Evolutionary conservation across 495 filamentous ascomycete species (phyloP).

Genomic region (Aspergillus steynii): DNA sequence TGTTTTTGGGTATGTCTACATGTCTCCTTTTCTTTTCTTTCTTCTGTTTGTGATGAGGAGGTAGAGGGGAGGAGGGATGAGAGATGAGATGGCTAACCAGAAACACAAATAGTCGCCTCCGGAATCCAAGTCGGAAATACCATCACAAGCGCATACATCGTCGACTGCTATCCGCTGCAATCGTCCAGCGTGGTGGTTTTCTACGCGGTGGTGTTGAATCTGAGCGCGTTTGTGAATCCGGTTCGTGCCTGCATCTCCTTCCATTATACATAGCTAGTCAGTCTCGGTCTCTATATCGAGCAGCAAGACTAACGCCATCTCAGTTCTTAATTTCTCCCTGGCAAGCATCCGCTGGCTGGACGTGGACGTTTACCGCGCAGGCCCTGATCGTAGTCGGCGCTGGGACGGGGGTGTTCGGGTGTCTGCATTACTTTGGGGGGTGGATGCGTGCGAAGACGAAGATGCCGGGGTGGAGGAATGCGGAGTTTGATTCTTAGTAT

Average conservation of each 20-base stretch:
- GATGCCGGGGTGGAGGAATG: conserved; percentile 43
- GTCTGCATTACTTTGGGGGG: conserved; percentile 49
- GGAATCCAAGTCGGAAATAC: conserved; percentile 66
- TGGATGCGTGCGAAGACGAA: conserved; percentile 28
- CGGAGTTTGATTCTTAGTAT: conserved; percentile 39
- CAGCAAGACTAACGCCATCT: not conserved
- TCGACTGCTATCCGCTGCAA: conserved; percentile 60
- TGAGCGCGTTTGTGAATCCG: conserved; percentile 49
- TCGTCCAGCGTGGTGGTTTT: conserved; percentile 61
- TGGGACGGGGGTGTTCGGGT: conserved; percentile 39
- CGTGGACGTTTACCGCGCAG: conserved; percentile 58
- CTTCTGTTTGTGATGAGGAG: too few relatives aligned
- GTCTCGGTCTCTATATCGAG: not conserved
- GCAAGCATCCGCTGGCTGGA: conserved; percentile 52
- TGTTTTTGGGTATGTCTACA: conserved; percentile 47
- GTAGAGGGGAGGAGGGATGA: too few relatives aligned
- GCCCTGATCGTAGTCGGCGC: conserved; percentile 50
- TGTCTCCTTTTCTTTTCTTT: conserved; percentile 10
- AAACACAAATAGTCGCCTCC: conserved; percentile 44
- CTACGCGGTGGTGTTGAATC: conserved; percentile 61
- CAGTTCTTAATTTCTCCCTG: conserved; percentile 60
- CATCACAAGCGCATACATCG: conserved; percentile 54
- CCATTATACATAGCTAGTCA: too few relatives aligned
- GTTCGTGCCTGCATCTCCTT: conserved; percentile 22
- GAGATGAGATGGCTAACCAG: too few relatives aligned